Base-by-base conservation (phyloP, 306 rosid genomes). In the Dalbergia oliveri region DNA sequence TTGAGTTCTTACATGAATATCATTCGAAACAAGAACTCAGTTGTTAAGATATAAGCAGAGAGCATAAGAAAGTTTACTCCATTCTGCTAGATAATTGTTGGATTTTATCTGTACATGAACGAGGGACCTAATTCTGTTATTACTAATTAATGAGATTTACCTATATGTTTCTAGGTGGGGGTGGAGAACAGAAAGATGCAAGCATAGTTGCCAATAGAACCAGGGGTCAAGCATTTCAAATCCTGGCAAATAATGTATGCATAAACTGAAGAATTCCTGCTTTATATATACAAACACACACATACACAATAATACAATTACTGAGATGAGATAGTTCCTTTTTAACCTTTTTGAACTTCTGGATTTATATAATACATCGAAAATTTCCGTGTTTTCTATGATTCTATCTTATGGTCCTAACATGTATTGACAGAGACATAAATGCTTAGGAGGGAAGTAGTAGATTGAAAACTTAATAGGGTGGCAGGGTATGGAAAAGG, bases 201-300 rank as follows among this genome's bases (percentile, higher is more conserved):
- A 71, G 87, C 66, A 75, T 82, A 54, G 83, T 80, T 84, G 63
- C 81, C 41, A 79, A 68, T 67, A 86, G 86, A 87, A 88, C 90
- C 82, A 86, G 87, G 70, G 90, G 93, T 78, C 91, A 81, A 78
- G 87, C 92, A 69, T 81, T 91, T 73, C 91, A 8, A 83, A 79
- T 92, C 74, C 87, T 89, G 79, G 93, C 93, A 82, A 89, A 87
- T 64, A 92, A 87, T 86, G 98, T 92, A 92, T 73, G 97, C 81
- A 53, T 83, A 66, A 59, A 66, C 39, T 69, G 78, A 76, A 84
- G 78, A 59, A 77, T 81, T 89, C 84, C 85, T 80, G 82, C 59
- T 87, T 82, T 73, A 43, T 37, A 7, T 16, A 61, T 6, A 4
- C 4, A 1, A 5, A 44, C 33, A 23, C 33, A 26, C 41, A 37